phyloP scores from a whole-genome alignment of 2,329 filamentous ascomycete genomes.

The Alternaria solani region DNA sequence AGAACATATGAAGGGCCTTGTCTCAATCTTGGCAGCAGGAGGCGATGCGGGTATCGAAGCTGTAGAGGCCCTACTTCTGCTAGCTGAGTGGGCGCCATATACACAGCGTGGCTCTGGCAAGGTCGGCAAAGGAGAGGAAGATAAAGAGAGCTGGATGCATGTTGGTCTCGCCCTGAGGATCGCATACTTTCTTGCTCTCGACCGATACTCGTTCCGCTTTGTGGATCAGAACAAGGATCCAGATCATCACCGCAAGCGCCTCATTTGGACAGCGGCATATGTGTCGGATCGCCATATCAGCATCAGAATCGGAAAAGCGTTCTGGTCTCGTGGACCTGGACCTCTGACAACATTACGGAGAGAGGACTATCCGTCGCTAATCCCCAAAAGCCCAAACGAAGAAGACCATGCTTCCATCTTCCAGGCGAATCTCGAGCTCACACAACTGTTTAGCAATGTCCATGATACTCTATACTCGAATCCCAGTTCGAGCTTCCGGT shows the following conservation, averaged over 20 bases:
- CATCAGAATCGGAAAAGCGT: slow-evolving; percentile 74
- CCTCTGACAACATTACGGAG: slow-evolving; percentile 70
- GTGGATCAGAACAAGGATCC: slow-evolving; percentile 67
- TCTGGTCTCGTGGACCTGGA: slow-evolving; percentile 76
- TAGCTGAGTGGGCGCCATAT: slow-evolving; percentile 78
- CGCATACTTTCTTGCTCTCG: slow-evolving; percentile 74
- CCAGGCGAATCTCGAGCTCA: slow-evolving; percentile 75
- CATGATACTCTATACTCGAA: slow-evolving; percentile 78
- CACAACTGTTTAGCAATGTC: slow-evolving; percentile 75
- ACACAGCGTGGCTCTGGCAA: slow-evolving; percentile 67
- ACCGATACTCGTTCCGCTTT: slow-evolving; percentile 71
- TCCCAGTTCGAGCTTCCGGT: slow-evolving; percentile 72
- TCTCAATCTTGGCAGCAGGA: slow-evolving; percentile 72
- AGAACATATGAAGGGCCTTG: slow-evolving; percentile 73
- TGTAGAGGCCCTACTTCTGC: slow-evolving; percentile 72
- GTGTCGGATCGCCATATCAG: slow-evolving; percentile 62
- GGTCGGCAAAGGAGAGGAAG: slow-evolving; percentile 75
- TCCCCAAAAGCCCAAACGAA: slow-evolving; percentile 64
- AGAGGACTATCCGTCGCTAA: slow-evolving; percentile 72
- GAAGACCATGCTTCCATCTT: slow-evolving; percentile 75
- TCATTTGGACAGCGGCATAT: slow-evolving; percentile 69
- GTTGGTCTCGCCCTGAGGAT: slow-evolving; percentile 74
- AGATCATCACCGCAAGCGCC: slow-evolving; percentile 67
- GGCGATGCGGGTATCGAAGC: slow-evolving; percentile 73
- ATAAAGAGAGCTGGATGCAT: slow-evolving; percentile 80